phyloP scores from a whole-genome alignment of 2,329 filamentous ascomycete genomes.

The Colletotrichum godetiae region DNA sequence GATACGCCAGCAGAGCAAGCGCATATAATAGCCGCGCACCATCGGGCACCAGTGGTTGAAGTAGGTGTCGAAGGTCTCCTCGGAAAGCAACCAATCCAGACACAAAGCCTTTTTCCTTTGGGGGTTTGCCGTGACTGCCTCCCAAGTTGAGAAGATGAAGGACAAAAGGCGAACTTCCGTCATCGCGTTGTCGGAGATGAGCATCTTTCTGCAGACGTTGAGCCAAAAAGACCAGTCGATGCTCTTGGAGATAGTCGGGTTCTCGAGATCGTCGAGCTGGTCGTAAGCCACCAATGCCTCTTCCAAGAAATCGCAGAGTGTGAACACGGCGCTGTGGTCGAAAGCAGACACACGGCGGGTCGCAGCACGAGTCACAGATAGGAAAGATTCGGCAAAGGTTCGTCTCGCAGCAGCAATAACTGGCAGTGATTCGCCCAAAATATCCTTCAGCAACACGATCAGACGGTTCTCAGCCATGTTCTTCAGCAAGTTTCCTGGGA shows the following conservation, averaged over 20 bases:
- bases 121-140: slow-evolving; percentile 73
- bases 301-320: slow-evolving; percentile 91
- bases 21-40: slow-evolving; percentile 94
- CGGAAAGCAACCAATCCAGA: slow-evolving; percentile 78
- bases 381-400: slow-evolving; percentile 82
- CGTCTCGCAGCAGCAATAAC: slow-evolving; percentile 62
- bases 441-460: slow-evolving; percentile 83
- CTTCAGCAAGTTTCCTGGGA: slow-evolving; percentile 76
- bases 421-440: slow-evolving; percentile 66
- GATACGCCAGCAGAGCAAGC: slow-evolving; percentile 88
- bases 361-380: slow-evolving; percentile 77
- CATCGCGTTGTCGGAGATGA: slow-evolving; percentile 87
- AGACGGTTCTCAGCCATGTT: slow-evolving; percentile 91
- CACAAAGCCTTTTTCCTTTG: slow-evolving; percentile 77
- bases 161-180: slow-evolving; percentile 88
- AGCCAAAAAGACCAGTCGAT: slow-evolving; percentile 90
- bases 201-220: slow-evolving; percentile 80
- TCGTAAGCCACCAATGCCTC: slow-evolving; percentile 77
- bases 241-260: slow-evolving; percentile 52
- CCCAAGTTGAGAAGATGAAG: slow-evolving; percentile 85
- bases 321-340: slow-evolving; percentile 86
- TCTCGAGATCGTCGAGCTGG: slow-evolving; percentile 56
- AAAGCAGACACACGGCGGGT: slow-evolving; percentile 82
- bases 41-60: slow-evolving; percentile 97
- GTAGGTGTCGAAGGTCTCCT: slow-evolving; percentile 80